Base-by-base conservation (phyloP, 176 grass and related monocot species). In the Oryza brachyantha region DNA sequence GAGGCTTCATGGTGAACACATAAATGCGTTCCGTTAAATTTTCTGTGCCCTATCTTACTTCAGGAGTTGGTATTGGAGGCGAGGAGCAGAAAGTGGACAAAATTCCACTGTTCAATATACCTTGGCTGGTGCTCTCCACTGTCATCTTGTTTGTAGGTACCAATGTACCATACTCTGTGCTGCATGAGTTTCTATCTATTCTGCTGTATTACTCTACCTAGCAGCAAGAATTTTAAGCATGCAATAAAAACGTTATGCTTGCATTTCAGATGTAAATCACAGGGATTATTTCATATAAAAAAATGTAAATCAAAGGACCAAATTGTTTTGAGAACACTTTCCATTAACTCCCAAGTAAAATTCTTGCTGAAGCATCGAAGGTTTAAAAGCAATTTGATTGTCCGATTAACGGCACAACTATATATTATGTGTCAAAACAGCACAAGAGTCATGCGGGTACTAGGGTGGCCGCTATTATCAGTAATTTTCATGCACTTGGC, bases 91-190 rank as follows among this genome's bases (percentile, higher is more conserved):
- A 89, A 84, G 84, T 85, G 73, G 84, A 89, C 27, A 80, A 87
- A 57, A 90, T 96, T 39, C 93, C 96, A 72, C 78, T 99, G 60
- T 78, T 85, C 66, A 84, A 81, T 57, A 91, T 99, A 89, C 96
- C 96, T 66, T 94, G 92, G 88, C 86, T 99, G 36, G 78, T 94
- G 64, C 77, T 95, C 64, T 81, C 92, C 40, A 75, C 89, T 83
- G 67, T 65, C 81, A 86, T 93, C 92, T 95, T 95, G 96, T 95
- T 99, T 99, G 96, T 99, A 95, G 90, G 96, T 99, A 95, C 75
- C 50, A 55, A 55, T 55, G 21, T 55, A 55, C 50, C 92, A 91
- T 93, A 64, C 84, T 91, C 78, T 66, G 45, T 89, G 87, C 60
- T 66, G 73, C 40, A 61, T 89, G 25, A 46, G 16, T 71, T 80